Base-by-base conservation (phyloP, 164 flowering plant genomes). In the Annona cherimola region DNA sequence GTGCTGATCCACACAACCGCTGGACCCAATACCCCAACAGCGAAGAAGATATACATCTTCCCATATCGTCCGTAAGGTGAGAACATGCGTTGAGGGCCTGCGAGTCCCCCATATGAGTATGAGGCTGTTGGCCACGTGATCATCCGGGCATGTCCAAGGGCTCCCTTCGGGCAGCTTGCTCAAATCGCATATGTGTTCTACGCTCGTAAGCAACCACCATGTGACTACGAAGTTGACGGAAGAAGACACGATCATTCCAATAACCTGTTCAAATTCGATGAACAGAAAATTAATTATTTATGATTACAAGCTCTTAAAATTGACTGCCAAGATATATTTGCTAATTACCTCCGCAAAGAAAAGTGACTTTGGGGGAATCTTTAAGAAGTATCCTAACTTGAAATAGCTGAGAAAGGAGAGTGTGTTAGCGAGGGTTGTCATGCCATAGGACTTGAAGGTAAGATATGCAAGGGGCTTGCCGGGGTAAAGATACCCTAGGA, bases 311-410 rank as follows among this genome's bases (percentile, higher is more conserved):
- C 35, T 26, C 35, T 26, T 26, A 26, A 26, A 26, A 26, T 26
- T 26, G 35, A 26, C 35, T 26, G 35, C 35, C 35, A 26, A 26
- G 35, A 26, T 26, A 26, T 26, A 26, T 0, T 26, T 26, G 35
- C 35, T 26, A 26, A 50, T 68, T 83, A 88, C 94, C 94, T 90
- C 90, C 42, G 78, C 90, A 7, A 85, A 0, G 71, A 87, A 90
- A 90, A 90, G 82, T 40, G 90, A 80, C 45, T 69, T 86, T 8
- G 96, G 93, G 8, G 93, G 96, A 55, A 90, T 85, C 74, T 88
- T 89, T 93, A 88, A 87, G 82, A 86, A 87, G 62, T 87, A 90
- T 0, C 87, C 96, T 0, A 89, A 78, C 76, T 90, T 90, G 82
- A 90, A 88, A 66, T 87, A 90, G 2, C 55, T 2, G 2, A 90